Evolutionary conservation across 768 basidiomycete genomes (phyloP).

Genomic region (Mycena kentingensis): DNA sequence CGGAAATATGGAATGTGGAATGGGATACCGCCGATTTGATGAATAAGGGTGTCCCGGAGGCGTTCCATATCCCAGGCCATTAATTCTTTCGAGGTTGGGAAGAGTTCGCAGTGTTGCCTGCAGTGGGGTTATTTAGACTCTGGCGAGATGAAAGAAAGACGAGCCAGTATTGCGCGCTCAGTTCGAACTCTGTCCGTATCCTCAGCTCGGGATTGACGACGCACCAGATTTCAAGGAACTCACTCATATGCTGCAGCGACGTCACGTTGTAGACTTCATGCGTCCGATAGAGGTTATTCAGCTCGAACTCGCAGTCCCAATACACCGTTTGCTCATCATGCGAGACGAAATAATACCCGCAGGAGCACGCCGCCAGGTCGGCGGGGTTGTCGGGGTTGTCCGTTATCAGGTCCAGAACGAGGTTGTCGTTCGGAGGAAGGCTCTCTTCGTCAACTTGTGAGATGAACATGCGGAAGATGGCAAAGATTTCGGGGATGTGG

Average conservation of each 20-base stretch:
- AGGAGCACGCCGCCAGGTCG: background rate
- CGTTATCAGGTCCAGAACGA: background rate
- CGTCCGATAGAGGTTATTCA: background rate
- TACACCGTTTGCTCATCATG: background rate
- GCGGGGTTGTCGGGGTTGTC: background rate
- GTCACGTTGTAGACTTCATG: background rate
- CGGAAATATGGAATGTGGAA: background rate
- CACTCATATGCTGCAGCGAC: background rate
- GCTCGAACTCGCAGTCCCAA: background rate
- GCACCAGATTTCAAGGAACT: background rate
- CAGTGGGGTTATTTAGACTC: background rate
- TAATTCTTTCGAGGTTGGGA: slow-evolving; percentile 3
- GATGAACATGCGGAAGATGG: background rate
- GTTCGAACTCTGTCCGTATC: background rate
- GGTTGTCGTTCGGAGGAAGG: background rate
- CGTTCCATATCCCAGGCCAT: background rate
- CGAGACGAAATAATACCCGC: background rate
- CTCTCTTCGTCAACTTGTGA: background rate
- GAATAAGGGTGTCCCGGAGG: slow-evolving; percentile 5
- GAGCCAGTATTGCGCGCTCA: slow-evolving; percentile 6
- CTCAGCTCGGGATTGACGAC: background rate
- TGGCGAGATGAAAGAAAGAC: background rate
- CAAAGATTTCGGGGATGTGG: background rate
- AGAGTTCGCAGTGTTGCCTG: slow-evolving; percentile 16
- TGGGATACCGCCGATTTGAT: slow-evolving; percentile 9